Percentiles rank a stretch among this genome's conserved stretches.
phyloP scores from a whole-genome alignment of 2,329 filamentous ascomycete species.

The Pseudocercospora cruenta region DNA sequence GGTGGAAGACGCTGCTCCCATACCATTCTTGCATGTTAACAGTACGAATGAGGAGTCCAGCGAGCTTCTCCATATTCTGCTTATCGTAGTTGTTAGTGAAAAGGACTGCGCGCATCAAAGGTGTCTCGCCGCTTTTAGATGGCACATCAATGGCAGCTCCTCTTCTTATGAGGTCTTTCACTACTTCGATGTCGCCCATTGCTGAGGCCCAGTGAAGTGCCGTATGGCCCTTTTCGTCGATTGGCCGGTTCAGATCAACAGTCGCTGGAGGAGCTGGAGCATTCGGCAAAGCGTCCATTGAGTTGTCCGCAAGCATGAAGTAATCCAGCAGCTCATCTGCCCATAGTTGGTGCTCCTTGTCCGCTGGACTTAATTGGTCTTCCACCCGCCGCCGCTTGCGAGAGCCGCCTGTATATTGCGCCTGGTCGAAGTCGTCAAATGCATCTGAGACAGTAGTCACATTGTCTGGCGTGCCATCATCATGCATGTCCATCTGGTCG shows the following conservation, averaged over 20 bases:
- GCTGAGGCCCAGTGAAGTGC: slow-evolving; percentile 96
- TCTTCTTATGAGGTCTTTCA: slow-evolving; percentile 81
- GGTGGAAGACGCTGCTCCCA: slow-evolving; percentile 88
- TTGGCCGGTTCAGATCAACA: slow-evolving; percentile 88
- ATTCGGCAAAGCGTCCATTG: slow-evolving; percentile 64
- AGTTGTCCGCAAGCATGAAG: slow-evolving; percentile 69
- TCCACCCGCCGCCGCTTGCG: slow-evolving; percentile 80
- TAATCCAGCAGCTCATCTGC: slow-evolving; percentile 94
- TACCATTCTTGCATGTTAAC: slow-evolving; percentile 78
- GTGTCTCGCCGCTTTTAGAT: slow-evolving; percentile 72
- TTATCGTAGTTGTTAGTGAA: slow-evolving; percentile 98
- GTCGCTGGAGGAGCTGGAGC: slow-evolving; percentile 80
- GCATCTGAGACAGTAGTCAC: slow-evolving; percentile 81
- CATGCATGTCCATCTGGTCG: slow-evolving; percentile 35
- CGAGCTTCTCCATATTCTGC: slow-evolving; percentile 81
- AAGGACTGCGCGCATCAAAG: slow-evolving; percentile 89
- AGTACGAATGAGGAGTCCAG: slow-evolving; percentile 81
- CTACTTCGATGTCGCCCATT: slow-evolving; percentile 93
- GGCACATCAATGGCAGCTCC: slow-evolving; percentile 73
- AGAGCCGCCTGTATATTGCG: slow-evolving; percentile 60
- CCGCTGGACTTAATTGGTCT: slow-evolving; percentile 60
- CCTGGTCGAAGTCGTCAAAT: slow-evolving; percentile 78
- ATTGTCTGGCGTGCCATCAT: slow-evolving; percentile 80
- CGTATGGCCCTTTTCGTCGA: slow-evolving; percentile 89
- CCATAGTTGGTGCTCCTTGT: slow-evolving; percentile 87